phyloP scores from a whole-genome alignment of 768 basidiomycete species.

The Pulveroboletus sp. region DNA sequence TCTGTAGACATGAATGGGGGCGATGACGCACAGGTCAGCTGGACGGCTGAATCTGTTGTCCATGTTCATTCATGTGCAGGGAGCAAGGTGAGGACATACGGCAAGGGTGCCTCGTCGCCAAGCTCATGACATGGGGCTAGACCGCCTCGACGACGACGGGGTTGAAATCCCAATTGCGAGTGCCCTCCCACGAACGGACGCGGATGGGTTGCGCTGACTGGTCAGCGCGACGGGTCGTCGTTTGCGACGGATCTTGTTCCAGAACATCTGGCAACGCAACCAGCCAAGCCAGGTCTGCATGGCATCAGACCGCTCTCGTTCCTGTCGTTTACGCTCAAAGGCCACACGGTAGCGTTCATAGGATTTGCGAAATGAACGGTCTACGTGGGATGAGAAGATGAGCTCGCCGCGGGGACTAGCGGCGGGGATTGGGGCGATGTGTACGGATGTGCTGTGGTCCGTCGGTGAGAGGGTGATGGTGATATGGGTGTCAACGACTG shows the following conservation, averaged over 20 bases:
- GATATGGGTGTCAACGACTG: conserved; percentile 25
- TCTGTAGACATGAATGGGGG: too few species aligned
- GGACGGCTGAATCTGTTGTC: conserved; percentile 14
- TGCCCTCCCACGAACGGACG: conserved; percentile 25
- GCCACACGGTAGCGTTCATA: conserved; percentile 90
- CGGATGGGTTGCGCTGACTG: conserved; percentile 25
- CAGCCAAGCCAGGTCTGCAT: conserved; percentile 31
- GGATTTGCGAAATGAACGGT: conserved; percentile 76
- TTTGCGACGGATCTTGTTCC: conserved; percentile 17
- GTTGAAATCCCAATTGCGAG: conserved; percentile 26
- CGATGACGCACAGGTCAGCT: conserved; percentile 14
- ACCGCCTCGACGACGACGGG: conserved; percentile 30
- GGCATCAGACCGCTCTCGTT: conserved; percentile 46
- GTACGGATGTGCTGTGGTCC: conserved; percentile 46
- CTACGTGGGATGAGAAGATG: conserved; percentile 90
- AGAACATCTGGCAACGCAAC: conserved; percentile 27
- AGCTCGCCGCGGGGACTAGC: conserved; percentile 93
- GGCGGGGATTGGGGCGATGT: conserved; percentile 70
- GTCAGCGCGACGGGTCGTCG: too few species aligned
- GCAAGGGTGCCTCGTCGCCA: conserved; percentile 25
- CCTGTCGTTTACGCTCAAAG: conserved; percentile 78
- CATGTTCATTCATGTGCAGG: conserved; percentile 27
- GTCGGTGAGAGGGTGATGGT: conserved; percentile 33
- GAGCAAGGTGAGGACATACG: conserved; percentile 21
- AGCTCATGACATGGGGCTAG: conserved; percentile 32